Conservation (phyloP, 257 asterid genomes). For the Penstemon barbatus region DNA sequence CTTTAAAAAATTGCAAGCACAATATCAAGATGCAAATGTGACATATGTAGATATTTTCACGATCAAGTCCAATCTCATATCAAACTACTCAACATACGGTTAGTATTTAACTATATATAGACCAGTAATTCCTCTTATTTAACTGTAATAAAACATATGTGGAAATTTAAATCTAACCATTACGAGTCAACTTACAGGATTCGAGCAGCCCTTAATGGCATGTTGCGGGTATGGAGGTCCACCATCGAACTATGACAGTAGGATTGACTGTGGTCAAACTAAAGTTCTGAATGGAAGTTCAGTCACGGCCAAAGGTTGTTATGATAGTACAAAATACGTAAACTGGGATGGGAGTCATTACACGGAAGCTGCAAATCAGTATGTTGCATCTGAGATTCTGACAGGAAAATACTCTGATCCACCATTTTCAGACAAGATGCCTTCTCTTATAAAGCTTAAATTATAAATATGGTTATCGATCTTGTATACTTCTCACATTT, state of each 20-base stretch:
- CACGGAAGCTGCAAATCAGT: slow-evolving; percentile 43
- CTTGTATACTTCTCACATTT: slow-evolving; percentile 24
- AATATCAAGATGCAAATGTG: slow-evolving; percentile 33
- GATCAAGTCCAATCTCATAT: slow-evolving; percentile 32
- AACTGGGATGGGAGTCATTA: slow-evolving; percentile 60
- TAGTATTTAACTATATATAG: slow-evolving; percentile 12
- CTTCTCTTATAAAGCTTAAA: too few species aligned
- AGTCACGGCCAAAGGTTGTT: slow-evolving; percentile 34
- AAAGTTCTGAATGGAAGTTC: slow-evolving; percentile 37
- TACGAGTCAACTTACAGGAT: slow-evolving; percentile 18
- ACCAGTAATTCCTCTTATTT: not conserved
- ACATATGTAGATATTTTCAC: slow-evolving; percentile 46
- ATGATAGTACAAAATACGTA: slow-evolving; percentile 29
- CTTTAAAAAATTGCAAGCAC: slow-evolving; percentile 29
- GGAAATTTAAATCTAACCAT: too few species aligned
- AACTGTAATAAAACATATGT: not conserved
- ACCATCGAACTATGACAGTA: slow-evolving; percentile 33
- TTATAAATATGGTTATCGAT: slow-evolving; percentile 38
- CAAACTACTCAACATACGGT: slow-evolving; percentile 28
- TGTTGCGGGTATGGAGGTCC: slow-evolving; percentile 32
- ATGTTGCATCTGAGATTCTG: slow-evolving; percentile 23
- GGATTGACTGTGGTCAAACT: slow-evolving; percentile 40
- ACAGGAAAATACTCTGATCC: slow-evolving; percentile 21
- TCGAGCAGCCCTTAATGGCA: slow-evolving; percentile 25
- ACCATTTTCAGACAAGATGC: not conserved